These are phyloP conservation scores for Fragosphaeria purpurea DNA, from an alignment of 2,329 filamentous ascomycete species.

Conservation along the genomic window DNA sequence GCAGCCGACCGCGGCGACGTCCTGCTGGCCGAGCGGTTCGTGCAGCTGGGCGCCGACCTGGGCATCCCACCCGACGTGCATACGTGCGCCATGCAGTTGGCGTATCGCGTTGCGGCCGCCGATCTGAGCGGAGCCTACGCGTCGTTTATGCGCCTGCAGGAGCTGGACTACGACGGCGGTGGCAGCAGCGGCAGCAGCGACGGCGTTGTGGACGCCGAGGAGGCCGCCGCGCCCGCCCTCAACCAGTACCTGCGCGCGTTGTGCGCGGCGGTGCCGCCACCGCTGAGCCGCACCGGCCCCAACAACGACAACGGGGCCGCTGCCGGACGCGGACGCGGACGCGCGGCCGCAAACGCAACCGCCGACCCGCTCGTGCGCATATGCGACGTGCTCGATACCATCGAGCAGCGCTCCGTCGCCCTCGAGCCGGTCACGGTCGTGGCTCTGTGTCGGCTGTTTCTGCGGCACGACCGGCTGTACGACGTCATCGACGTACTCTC, in stretches of 20 bases:
- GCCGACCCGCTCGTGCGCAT: slow-evolving; percentile 51
- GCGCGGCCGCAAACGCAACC: background rate
- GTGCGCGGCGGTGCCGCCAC: slow-evolving; percentile 32
- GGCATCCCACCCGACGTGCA: slow-evolving; percentile 56
- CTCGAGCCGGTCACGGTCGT: slow-evolving; percentile 68
- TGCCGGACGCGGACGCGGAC: background rate
- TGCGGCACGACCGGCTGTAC: slow-evolving; percentile 64
- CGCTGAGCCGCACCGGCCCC: too few species aligned
- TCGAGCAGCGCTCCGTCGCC: slow-evolving; percentile 59
- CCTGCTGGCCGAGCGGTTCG: slow-evolving; percentile 63
- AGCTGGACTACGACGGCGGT: slow-evolving; percentile 31
- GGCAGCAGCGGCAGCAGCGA: too few species aligned
- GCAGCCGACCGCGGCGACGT: slow-evolving; percentile 62
- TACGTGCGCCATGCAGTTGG: slow-evolving; percentile 66
- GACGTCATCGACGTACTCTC: slow-evolving; percentile 78
- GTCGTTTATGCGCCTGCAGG: slow-evolving; percentile 54
- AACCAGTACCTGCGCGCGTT: slow-evolving; percentile 66
- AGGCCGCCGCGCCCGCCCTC: slow-evolving; percentile 52
- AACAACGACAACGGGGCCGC: background rate
- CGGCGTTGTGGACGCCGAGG: slow-evolving; percentile 33
- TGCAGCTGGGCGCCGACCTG: slow-evolving; percentile 54
- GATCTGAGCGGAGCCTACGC: slow-evolving; percentile 61
- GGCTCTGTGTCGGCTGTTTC: slow-evolving; percentile 61
- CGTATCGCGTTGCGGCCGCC: slow-evolving; percentile 61
- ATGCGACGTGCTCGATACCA: slow-evolving; percentile 59